These are phyloP conservation scores for Stemphylium vesicarium DNA, from an alignment of 2,329 filamentous ascomycete genomes.

Conservation along the genomic window DNA sequence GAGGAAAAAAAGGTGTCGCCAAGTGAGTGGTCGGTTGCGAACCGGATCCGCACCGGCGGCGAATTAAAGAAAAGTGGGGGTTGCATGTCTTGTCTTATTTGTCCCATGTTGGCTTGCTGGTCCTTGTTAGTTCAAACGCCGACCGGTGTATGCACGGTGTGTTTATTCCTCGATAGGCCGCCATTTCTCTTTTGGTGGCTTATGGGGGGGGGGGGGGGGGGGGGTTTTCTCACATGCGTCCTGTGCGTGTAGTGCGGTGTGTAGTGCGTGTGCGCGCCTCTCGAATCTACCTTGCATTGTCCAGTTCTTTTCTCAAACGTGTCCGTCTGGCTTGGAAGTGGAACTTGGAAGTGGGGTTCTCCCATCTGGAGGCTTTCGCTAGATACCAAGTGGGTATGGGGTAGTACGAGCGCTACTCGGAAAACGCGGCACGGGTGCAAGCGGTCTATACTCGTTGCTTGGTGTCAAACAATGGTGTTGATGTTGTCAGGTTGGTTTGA, in stretches of 20 bases:
- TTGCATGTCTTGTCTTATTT: neutral
- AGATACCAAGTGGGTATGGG: slow-evolving; percentile 7
- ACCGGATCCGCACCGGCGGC: slow-evolving; percentile 17
- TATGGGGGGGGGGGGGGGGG: no score
- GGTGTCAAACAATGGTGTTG: no score
- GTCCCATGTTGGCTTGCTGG: neutral
- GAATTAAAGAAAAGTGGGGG: slow-evolving; percentile 7
- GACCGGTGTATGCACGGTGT: slow-evolving; percentile 1
- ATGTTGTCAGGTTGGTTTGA: no score
- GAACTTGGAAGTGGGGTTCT: neutral
- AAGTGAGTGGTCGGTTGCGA: slow-evolving; percentile 8
- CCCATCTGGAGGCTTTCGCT: no score
- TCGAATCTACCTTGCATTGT: neutral
- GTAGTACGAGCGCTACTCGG: slow-evolving; percentile 2
- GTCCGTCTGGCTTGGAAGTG: neutral
- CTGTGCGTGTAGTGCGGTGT: no score
- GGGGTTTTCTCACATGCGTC: no score
- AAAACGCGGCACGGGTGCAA: slow-evolving; percentile 2
- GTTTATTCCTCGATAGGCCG: neutral
- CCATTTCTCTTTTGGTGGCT: no score
- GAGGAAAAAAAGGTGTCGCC: neutral
- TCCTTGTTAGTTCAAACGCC: slow-evolving; percentile 1
- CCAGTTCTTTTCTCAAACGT: neutral
- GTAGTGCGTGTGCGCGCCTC: neutral
- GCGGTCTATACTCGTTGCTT: slow-evolving; percentile 1